Conservation (phyloP, 1,284 basidiomycete genomes). For the Irpex lacteus region DNA sequence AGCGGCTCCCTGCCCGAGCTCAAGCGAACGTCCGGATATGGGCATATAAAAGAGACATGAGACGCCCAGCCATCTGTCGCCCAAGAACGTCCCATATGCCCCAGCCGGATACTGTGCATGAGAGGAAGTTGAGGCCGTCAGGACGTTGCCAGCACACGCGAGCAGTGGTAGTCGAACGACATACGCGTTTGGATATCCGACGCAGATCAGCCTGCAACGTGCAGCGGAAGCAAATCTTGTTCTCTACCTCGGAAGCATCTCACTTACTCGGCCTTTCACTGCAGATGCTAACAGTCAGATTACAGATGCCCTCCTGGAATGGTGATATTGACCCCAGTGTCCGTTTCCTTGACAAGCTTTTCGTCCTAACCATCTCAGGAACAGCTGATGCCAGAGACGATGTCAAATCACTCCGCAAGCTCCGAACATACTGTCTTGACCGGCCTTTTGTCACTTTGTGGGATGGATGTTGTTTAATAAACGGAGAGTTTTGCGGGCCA, state of each 20-base stretch:
- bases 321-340: constrained; percentile 10
- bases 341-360: not conserved
- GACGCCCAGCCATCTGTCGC: not conserved
- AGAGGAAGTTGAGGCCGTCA: not conserved
- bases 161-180: not conserved
- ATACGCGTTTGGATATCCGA: constrained; percentile 3
- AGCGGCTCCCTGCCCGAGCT: not conserved
- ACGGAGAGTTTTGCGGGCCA: not conserved
- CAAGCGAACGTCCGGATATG: constrained; percentile 15
- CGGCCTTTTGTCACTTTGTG: not conserved
- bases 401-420: not conserved
- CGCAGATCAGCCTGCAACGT: constrained; percentile 11
- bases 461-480: not conserved
- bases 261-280: not conserved
- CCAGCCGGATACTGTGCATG: not conserved
- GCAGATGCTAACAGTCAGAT: too few relatives aligned
- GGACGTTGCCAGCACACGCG: too few relatives aligned
- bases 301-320: constrained; percentile 1
- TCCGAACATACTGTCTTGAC: not conserved
- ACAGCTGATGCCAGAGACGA: not conserved
- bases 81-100: not conserved
- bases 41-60: constrained; percentile 7
- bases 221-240: constrained; percentile 18
- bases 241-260: constrained; percentile 12
- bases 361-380: not conserved